Evolutionary conservation across 768 basidiomycete genomes (phyloP).

Genomic region (Suillus weaverae): DNA sequence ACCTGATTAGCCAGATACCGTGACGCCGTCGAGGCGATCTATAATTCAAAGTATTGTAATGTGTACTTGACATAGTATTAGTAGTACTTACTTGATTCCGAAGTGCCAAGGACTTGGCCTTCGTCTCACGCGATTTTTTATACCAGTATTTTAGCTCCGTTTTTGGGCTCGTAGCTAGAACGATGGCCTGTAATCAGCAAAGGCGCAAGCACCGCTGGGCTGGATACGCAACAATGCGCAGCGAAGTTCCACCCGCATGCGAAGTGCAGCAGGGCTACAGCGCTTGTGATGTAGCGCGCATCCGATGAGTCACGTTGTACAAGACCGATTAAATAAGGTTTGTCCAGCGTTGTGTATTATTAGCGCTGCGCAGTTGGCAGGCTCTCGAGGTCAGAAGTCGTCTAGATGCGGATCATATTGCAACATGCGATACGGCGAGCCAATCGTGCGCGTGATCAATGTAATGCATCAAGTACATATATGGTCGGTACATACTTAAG

Average conservation of each 20-base stretch:
- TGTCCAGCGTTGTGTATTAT: not conserved
- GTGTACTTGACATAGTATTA: not conserved
- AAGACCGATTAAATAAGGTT: not conserved
- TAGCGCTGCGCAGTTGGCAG: not conserved
- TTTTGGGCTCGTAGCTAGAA: not conserved
- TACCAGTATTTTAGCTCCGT: not conserved
- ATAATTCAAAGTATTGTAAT: not conserved
- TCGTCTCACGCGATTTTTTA: not conserved
- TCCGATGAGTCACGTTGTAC: not conserved
- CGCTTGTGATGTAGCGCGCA: not conserved
- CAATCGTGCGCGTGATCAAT: not conserved
- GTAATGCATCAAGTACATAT: not conserved
- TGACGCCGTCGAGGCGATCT: not conserved
- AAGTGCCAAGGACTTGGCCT: not conserved
- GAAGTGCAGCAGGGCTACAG: not conserved
- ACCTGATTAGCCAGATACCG: not conserved
- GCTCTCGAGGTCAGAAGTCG: not conserved
- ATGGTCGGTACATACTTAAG: not conserved
- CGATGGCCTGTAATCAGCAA: not conserved
- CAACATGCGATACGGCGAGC: not conserved
- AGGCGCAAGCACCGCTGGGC: not conserved
- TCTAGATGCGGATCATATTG: not conserved
- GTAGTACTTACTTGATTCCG: not conserved
- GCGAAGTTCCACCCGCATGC: not conserved
- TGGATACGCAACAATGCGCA: not conserved